phyloP scores from a whole-genome alignment of 1,139 yeast genomes.

The Pichia inconspicua region DNA sequence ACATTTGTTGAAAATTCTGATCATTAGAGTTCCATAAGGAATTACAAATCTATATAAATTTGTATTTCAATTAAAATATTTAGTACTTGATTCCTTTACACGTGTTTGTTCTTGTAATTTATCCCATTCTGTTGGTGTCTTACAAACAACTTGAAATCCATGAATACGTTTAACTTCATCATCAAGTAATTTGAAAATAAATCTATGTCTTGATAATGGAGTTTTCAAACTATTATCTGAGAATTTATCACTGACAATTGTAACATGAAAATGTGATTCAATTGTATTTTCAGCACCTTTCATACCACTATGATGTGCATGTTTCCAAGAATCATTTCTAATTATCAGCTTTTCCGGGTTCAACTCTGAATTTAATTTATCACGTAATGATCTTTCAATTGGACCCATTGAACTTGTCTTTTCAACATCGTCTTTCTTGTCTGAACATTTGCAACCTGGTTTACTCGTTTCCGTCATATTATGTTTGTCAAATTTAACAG shows the following conservation, averaged over 20 bases:
- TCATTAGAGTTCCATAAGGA: constrained; percentile 6
- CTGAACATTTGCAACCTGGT: constrained; percentile 11
- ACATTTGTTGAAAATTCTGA: constrained; percentile 45
- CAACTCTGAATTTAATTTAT: constrained; percentile 40
- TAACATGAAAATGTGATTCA: constrained; percentile 78
- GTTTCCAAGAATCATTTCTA: constrained; percentile 79
- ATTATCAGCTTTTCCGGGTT: constrained; percentile 48
- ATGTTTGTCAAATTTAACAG: background rate
- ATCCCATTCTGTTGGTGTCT: constrained; percentile 58
- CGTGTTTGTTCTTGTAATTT: constrained; percentile 11
- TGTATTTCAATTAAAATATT: background rate
- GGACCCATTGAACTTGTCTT: constrained; percentile 15
- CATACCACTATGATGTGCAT: constrained; percentile 82
- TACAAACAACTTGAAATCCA: constrained; percentile 81
- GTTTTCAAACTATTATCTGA: constrained; percentile 56
- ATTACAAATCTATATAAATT: background rate
- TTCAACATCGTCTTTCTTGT: constrained; percentile 3
- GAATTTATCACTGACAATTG: constrained; percentile 65
- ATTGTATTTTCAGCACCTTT: constrained; percentile 62
- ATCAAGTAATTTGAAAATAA: constrained; percentile 59
- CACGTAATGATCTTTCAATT: constrained; percentile 41
- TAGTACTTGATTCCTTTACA: constrained; percentile 3
- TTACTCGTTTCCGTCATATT: background rate
- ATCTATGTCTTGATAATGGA: constrained; percentile 54
- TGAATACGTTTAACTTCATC: constrained; percentile 57